These are phyloP conservation scores for Durio zibethinus DNA, from an alignment of 345 rosid species.

Conservation along the genomic window DNA sequence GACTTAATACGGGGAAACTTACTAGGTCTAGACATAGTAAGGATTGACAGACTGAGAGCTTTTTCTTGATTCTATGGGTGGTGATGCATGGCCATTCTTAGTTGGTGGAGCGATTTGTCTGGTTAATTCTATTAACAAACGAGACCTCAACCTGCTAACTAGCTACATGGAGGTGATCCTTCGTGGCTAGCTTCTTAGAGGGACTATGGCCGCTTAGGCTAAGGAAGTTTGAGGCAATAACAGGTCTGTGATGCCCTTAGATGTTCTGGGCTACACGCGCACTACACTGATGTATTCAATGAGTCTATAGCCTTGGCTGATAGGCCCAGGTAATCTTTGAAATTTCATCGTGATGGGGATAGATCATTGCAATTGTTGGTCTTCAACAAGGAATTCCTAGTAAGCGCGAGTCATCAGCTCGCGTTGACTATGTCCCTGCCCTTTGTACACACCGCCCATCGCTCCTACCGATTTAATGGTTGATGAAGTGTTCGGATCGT, in stretches of 20 bases:
- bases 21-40: no score
- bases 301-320: constrained; percentile 38
- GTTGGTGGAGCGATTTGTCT: constrained; percentile 7
- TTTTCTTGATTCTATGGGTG: no score
- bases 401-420: no score
- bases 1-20: no score
- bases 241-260: constrained; percentile 45
- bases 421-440: no score
- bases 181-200: constrained; percentile 19
- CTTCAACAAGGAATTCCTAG: no score
- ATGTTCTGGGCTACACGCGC: constrained; percentile 38
- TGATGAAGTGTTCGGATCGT: no score
- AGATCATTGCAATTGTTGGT: constrained; percentile 31
- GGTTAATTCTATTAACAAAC: constrained; percentile 12
- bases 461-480: no score
- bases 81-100: no score
- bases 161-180: constrained; percentile 13
- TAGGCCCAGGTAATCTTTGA: constrained; percentile 25
- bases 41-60: no score
- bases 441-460: no score
- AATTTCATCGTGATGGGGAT: constrained; percentile 29
- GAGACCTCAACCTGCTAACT: constrained; percentile 18
- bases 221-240: constrained; percentile 45
- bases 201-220: constrained; percentile 25
- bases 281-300: constrained; percentile 37